Conservation (phyloP, 1,284 basidiomycete species). For the Ganoderma lucidum region DNA sequence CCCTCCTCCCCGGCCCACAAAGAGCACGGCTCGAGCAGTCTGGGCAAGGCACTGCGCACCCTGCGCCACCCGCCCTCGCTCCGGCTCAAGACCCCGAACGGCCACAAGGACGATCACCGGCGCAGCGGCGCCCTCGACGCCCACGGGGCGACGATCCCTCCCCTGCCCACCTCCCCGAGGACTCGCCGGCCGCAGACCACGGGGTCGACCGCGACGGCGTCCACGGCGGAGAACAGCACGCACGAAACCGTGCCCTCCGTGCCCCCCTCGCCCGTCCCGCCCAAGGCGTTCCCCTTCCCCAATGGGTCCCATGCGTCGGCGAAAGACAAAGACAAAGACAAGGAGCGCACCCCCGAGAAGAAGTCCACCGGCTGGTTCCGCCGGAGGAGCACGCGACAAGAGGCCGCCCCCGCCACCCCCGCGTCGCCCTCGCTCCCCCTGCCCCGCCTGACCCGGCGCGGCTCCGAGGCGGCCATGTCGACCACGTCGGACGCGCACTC, state of each 20-base stretch:
- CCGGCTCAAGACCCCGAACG: constrained; percentile 30
- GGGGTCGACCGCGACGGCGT: constrained; percentile 26
- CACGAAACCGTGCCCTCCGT: constrained; percentile 29
- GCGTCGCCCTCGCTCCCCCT: constrained; percentile 20
- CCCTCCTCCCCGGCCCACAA: not conserved
- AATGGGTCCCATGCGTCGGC: constrained; percentile 29
- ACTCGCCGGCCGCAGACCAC: constrained; percentile 29
- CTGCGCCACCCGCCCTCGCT: constrained; percentile 42
- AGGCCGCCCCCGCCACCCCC: constrained; percentile 22
- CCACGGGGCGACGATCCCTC: not conserved
- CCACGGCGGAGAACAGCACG: constrained; percentile 30
- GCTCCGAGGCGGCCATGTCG: constrained; percentile 32
- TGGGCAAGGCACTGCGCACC: constrained; percentile 29
- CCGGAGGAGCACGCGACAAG: constrained; percentile 47
- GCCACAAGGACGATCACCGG: constrained; percentile 16
- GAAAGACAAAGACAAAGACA: constrained; percentile 44
- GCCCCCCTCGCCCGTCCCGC: constrained; percentile 27
- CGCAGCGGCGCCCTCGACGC: constrained; percentile 27
- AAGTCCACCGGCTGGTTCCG: constrained; percentile 65
- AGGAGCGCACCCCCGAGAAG: constrained; percentile 51
- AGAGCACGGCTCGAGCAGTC: not conserved
- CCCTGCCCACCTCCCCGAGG: constrained; percentile 35
- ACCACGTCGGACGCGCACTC: constrained; percentile 7
- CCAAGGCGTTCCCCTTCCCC: constrained; percentile 24
- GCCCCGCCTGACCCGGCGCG: constrained; percentile 25